Evolutionary conservation across 345 rosid genomes (phyloP).

Genomic region (Hypericum androsaemum): DNA sequence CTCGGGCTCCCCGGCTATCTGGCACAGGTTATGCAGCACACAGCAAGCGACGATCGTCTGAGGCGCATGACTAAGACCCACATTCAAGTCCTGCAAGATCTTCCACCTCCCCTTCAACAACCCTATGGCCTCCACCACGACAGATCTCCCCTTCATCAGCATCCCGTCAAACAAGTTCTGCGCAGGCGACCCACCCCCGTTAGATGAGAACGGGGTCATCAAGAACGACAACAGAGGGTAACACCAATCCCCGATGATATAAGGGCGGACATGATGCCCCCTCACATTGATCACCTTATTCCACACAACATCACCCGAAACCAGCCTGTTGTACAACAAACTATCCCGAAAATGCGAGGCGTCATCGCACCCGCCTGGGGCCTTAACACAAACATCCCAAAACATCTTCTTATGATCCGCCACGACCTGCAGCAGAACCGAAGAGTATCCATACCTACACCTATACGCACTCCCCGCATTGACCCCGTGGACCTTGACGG

Average conservation of each 20-base stretch:
- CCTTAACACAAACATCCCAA: slow-evolving; percentile 95
- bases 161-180: slow-evolving; percentile 93
- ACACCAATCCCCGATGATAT: slow-evolving; percentile 94
- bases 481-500: slow-evolving; percentile 49
- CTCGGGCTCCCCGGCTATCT: slow-evolving; percentile 93
- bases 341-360: slow-evolving; percentile 81
- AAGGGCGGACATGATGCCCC: slow-evolving; percentile 85
- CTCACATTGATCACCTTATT: slow-evolving; percentile 65
- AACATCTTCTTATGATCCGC: slow-evolving; percentile 88
- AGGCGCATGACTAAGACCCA: slow-evolving; percentile 85
- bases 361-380: slow-evolving; percentile 79
- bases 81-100: slow-evolving; percentile 90
- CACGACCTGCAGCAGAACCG: slow-evolving; percentile 79
- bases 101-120: slow-evolving; percentile 88
- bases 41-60: slow-evolving; percentile 98
- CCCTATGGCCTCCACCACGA: slow-evolving; percentile 88
- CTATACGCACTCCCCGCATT: slow-evolving; percentile 34
- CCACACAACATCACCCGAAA: slow-evolving; percentile 87
- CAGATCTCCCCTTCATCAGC: slow-evolving; percentile 95
- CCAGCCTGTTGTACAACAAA: slow-evolving; percentile 67
- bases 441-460: slow-evolving; percentile 59
- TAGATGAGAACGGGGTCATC: slow-evolving; percentile 85
- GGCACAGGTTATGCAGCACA: slow-evolving; percentile 93
- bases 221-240: slow-evolving; percentile 69
- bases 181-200: slow-evolving; percentile 71